Evolutionary conservation across 352 stramenopile species (phyloP).

Genomic region (Phytophthora idaei): DNA sequence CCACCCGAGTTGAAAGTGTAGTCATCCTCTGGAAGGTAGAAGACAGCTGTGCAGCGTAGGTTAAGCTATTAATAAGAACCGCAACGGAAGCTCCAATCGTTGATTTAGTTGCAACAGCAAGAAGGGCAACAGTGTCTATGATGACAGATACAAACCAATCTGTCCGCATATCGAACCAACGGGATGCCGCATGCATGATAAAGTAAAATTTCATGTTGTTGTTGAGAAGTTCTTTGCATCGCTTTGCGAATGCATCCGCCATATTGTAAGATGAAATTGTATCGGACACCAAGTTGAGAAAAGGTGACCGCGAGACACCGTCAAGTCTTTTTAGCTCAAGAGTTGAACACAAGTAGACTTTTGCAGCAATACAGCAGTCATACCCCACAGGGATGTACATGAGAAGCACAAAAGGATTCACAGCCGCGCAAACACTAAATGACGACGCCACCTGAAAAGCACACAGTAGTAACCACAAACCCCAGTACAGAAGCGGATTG

Average conservation of each 20-base stretch:
- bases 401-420: slow-evolving; percentile 55
- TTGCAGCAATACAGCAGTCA: slow-evolving; percentile 17
- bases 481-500: slow-evolving; percentile 55
- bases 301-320: slow-evolving; percentile 79
- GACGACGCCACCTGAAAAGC: slow-evolving; percentile 44
- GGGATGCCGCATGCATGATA: slow-evolving; percentile 42
- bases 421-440: slow-evolving; percentile 50
- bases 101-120: slow-evolving; percentile 66
- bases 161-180: slow-evolving; percentile 96
- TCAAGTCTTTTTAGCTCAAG: slow-evolving; percentile 95
- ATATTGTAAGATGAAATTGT: slow-evolving; percentile 83
- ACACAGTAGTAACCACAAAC: slow-evolving; percentile 49
- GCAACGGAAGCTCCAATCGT: slow-evolving; percentile 29
- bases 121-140: slow-evolving; percentile 87
- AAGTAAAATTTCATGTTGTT: slow-evolving; percentile 49
- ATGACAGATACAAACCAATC: slow-evolving; percentile 82
- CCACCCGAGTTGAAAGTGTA: slow-evolving; percentile 45
- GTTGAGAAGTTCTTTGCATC: slow-evolving; percentile 44
- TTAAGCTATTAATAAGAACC: slow-evolving; percentile 31
- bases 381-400: slow-evolving; percentile 47
- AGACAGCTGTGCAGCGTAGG: slow-evolving; percentile 40
- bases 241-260: slow-evolving; percentile 31
- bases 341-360: slow-evolving; percentile 88
- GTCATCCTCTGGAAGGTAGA: slow-evolving; percentile 50
- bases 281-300: slow-evolving; percentile 94